Conservation (phyloP, 352 stramenopile species). For the Phytophthora cryptogea region DNA sequence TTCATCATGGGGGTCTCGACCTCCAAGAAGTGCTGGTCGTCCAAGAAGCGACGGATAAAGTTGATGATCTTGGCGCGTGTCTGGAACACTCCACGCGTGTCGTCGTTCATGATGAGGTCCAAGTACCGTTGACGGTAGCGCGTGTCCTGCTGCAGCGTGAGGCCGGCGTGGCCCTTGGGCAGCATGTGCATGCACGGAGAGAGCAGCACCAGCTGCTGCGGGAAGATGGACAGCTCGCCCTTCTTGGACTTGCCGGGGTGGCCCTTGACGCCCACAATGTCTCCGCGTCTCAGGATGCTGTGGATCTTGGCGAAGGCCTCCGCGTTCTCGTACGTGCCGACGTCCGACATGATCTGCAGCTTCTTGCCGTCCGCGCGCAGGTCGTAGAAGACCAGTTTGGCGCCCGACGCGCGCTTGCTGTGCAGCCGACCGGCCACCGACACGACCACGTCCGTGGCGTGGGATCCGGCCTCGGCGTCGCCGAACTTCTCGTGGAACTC, state of each 20-base stretch:
- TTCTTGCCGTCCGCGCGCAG: conserved; percentile 94
- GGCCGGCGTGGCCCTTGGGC: conserved; percentile 72
- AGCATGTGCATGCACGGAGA: conserved; percentile 89
- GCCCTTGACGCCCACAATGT: conserved; percentile 96
- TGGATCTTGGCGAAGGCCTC: conserved; percentile 86
- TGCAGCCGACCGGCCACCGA: conserved; percentile 95
- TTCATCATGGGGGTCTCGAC: conserved; percentile 99
- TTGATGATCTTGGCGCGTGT: conserved; percentile 95
- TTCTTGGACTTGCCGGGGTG: conserved; percentile 97
- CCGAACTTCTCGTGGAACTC: conserved; percentile 94
- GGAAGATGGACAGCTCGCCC: conserved; percentile 98
- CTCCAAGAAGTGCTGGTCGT: conserved; percentile 95
- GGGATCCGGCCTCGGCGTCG: conserved; percentile 78
- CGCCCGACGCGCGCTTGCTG: conserved; percentile 95
- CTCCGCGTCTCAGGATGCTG: conserved; percentile 91
- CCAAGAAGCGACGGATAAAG: conserved; percentile 93
- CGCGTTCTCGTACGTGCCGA: conserved; percentile 63
- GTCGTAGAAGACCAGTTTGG: conserved; percentile 99
- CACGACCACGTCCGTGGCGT: conserved; percentile 81
- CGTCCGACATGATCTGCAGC: conserved; percentile 97
- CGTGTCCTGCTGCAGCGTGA: conserved; percentile 75
- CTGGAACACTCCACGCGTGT: conserved; percentile 93
- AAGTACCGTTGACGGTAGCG: conserved; percentile 94
- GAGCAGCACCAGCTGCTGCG: conserved; percentile 72
- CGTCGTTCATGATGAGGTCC: conserved; percentile 97